phyloP scores from a whole-genome alignment of 768 basidiomycete species.

The Tricholoma hemisulphureum region DNA sequence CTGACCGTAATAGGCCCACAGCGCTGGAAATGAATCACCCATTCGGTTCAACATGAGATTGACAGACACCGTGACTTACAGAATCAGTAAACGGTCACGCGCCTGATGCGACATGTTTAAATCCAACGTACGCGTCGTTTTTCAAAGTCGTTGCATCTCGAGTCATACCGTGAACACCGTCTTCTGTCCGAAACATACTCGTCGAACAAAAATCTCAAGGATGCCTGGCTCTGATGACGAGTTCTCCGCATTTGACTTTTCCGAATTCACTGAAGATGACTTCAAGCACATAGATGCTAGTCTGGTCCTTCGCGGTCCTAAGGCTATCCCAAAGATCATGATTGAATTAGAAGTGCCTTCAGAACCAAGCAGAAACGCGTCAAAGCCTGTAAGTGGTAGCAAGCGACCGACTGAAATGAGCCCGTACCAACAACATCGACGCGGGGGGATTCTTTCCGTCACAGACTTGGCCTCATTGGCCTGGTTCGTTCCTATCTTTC shows the following conservation, averaged over 20 bases:
- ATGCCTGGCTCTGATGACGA: conserved; percentile 33
- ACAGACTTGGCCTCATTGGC: conserved; percentile 60
- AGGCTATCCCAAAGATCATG: conserved; percentile 31
- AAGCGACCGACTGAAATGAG: conserved; percentile 13
- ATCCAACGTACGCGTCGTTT: not conserved
- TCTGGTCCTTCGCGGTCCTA: conserved; percentile 16
- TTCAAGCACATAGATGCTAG: conserved; percentile 49
- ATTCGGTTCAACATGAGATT: too few species aligned
- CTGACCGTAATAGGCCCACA: too few species aligned
- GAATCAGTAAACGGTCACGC: not conserved
- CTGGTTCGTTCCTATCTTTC: conserved; percentile 44
- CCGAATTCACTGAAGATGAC: conserved; percentile 59
- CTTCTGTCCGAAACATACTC: not conserved
- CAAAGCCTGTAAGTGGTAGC: not conserved
- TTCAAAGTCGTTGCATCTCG: not conserved
- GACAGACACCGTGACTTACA: too few species aligned
- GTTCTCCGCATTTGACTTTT: conserved; percentile 48
- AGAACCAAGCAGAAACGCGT: not conserved
- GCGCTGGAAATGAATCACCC: too few species aligned
- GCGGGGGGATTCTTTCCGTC: conserved; percentile 50
- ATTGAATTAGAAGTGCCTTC: conserved; percentile 31
- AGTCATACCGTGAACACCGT: not conserved
- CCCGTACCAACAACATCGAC: conserved; percentile 47
- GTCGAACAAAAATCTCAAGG: not conserved
- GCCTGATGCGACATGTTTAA: not conserved